Base-by-base conservation (phyloP, 495 filamentous ascomycete genomes). In the Aspergillus olivimuriae region DNA sequence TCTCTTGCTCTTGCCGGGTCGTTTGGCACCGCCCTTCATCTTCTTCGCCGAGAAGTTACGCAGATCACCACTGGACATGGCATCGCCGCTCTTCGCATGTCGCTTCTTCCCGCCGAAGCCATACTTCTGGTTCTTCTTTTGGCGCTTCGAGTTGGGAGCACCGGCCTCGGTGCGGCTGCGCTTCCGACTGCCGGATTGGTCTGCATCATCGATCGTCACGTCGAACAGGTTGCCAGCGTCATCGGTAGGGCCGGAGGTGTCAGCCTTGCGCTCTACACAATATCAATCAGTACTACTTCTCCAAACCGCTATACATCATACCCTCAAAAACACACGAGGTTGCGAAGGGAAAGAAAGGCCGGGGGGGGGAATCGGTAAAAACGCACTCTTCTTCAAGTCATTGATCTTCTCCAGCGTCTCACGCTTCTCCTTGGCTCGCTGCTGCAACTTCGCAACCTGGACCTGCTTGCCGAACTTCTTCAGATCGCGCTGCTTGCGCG, bases 381-480 rank as follows among this genome's bases (percentile, higher is more conserved):
- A 57, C 51, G 11, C 78, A 96, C 92, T 98, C 69, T 87, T 78
- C 79, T 98, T 98, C 58, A 98, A 63, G 17, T 77, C 66, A 65
- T 87, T 86, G 56, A 98, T 94, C 79, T 94, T 96, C 50, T 95
- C 92, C 54, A 97, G 62, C 11, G 84, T 87, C 51, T 92, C 84
- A 56, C 80, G 81, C 82, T 95, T 94, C 64, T 81, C 83, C 76
- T 89, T 94, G 36, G 81, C 79, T 19, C 92, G 68, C 74, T 97
- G 91, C 67, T 95, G 90, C 69, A 91, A 62, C 76, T 95, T 96
- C 48, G 88, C 89, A 50, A 94, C 81, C 75, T 98, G 92, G 47
- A 97, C 92, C 70, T 95, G 87, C 73, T 98, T 98, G 50, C 92
- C 92, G 68, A 97, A 98, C 69, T 96, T 97, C 82, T 95, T 97